phyloP scores from a whole-genome alignment of 495 filamentous ascomycete species.

The Xylaria venustula region DNA sequence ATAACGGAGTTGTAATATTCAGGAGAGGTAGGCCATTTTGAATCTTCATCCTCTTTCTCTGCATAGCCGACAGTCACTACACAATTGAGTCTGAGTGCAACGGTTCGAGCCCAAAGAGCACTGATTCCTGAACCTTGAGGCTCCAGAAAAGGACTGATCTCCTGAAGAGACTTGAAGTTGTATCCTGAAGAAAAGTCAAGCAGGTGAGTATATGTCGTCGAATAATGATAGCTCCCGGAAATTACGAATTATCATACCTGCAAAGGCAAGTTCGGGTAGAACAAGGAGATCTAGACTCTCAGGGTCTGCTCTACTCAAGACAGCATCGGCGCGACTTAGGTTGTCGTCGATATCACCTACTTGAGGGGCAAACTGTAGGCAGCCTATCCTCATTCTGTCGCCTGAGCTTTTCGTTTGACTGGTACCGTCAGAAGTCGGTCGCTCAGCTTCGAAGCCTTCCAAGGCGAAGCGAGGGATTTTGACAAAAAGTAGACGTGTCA shows the following conservation, averaged over 20 bases:
- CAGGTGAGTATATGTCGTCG: not conserved
- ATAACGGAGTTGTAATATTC: constrained; percentile 81
- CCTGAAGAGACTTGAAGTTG: constrained; percentile 77
- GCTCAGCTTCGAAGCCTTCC: not conserved
- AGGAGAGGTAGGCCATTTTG: constrained; percentile 38
- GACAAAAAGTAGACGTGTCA: not conserved
- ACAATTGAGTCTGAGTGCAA: constrained; percentile 70
- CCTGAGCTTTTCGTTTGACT: not conserved
- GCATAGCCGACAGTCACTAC: constrained; percentile 90
- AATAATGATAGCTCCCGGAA: not conserved
- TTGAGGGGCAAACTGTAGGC: constrained; percentile 73
- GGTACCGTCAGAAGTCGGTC: not conserved
- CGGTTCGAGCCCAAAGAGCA: constrained; percentile 74
- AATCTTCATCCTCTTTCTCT: constrained; percentile 57
- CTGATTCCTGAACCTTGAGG: constrained; percentile 69
- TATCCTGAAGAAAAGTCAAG: constrained; percentile 60
- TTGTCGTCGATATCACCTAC: constrained; percentile 77
- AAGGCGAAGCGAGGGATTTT: not conserved
- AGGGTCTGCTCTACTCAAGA: constrained; percentile 58
- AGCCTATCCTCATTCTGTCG: constrained; percentile 70
- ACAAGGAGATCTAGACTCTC: constrained; percentile 67
- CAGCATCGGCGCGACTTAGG: constrained; percentile 67
- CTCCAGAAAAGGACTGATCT: constrained; percentile 82
- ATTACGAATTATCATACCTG: constrained; percentile 55
- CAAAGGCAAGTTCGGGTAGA: constrained; percentile 85